A percentile compares a stretch with the other conserved stretches of the same genome.
phyloP scores from a whole-genome alignment of 2,329 filamentous ascomycete genomes.

The Penicillium sp. region DNA sequence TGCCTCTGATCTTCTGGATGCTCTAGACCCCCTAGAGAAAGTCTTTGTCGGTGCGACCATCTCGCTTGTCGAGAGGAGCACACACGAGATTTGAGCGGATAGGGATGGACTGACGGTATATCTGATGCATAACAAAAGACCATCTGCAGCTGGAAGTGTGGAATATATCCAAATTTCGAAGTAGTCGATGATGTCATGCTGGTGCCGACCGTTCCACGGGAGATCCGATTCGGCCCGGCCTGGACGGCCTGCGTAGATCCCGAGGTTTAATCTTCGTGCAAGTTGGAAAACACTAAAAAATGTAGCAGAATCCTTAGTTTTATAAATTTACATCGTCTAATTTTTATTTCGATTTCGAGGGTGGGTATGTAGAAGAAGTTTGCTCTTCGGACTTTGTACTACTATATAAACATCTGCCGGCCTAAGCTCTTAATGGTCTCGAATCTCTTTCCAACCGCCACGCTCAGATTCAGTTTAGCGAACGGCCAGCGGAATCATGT shows the following conservation, averaged over 20 bases:
- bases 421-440: no score
- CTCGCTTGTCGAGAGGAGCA: not conserved
- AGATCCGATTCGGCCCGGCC: not conserved
- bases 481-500: constrained; percentile 55
- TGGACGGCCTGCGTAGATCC: not conserved
- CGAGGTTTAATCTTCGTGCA: not conserved
- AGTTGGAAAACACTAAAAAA: not conserved
- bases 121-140: not conserved
- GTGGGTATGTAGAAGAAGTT: not conserved
- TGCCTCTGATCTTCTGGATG: not conserved
- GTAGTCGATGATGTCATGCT: constrained; percentile 1
- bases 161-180: not conserved
- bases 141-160: not conserved
- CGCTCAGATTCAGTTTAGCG: not conserved
- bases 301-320: no score
- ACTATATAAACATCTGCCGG: no score
- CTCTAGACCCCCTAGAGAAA: not conserved
- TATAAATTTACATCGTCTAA: no score
- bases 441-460: not conserved
- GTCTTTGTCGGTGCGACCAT: not conserved
- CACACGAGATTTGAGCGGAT: not conserved
- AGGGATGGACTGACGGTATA: not conserved
- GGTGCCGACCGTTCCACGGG: not conserved
- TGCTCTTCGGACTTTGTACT: not conserved
- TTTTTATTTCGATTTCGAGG: not conserved